Evolutionary conservation across 2,329 filamentous ascomycete genomes (phyloP), one percentile per base, ranked within the genome.

Genomic region (Venturia oleaginea): DNA sequence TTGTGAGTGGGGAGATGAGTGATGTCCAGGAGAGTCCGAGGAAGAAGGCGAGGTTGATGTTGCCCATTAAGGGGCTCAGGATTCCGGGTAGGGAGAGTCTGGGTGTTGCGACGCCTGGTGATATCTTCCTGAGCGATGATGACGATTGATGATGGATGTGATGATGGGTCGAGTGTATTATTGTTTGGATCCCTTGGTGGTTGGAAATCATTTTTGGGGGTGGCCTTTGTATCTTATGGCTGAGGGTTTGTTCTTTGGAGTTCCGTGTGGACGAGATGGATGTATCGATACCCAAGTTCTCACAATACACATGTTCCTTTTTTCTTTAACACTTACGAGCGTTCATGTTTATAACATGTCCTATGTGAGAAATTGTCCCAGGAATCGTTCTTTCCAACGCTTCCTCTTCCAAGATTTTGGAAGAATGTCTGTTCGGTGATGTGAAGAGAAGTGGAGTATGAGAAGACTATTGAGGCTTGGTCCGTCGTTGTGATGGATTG

Each of bases 51-150:
- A 71, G 79, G 24, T 76, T 81, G 17, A 69, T 78, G 57, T 69
- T 81, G n/a, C 75, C 73, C 8, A 76, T 76, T 46, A 81, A 80
- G 67, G 80, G 80, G 4, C 78, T 81, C 51, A 72, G 79, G 37
- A 77, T 79, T 69, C 80, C 80, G 0, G 80, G 80, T 3, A 68
- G 80, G 54, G 80, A 81, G 59, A 80, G 77, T 67, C 67, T 76
- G 63, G 72, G 76, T 27, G 61, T 37, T 30, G 32, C 22, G 24
- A 24, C 46, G 22, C 48, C 38, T 24, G 57, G 63, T 1, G 60
- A 63, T 40, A 59, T 40, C n/a, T 60, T 64, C 27, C 42, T 65
- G 27, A 46, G 40, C 13, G 62, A 64, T 15, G 62, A 64, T 37
- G 46, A 62, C 34, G 63, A 61, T 10, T 57, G 4, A 34, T 34